Percentiles rank a stretch among this genome's conserved stretches.
Conservation (phyloP, 352 stramenopile genomes). For the Blastocystis sp. region DNA sequence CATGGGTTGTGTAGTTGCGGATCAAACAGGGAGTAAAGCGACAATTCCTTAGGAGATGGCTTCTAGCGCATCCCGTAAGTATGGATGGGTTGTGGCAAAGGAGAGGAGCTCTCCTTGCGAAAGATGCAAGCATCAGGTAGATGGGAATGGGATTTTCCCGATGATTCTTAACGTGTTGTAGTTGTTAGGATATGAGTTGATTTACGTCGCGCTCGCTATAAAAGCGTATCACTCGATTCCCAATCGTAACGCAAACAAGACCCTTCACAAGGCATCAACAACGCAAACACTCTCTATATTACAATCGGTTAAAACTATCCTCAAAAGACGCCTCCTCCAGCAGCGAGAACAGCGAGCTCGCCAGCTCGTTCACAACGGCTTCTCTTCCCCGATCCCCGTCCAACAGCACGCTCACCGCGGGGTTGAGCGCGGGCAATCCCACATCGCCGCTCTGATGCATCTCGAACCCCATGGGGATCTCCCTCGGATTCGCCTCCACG, state of each 20-base stretch:
- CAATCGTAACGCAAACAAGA: constrained; percentile 21
- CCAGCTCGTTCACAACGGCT: neutral
- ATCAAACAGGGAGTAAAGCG: neutral
- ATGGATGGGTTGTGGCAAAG: neutral
- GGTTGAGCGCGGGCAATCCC: constrained; percentile 43
- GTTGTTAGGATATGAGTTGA: too few relatives aligned
- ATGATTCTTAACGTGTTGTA: too few relatives aligned
- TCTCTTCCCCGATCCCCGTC: neutral
- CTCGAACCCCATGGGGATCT: neutral
- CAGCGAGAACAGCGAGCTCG: neutral
- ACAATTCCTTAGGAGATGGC: neutral
- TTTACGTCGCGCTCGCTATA: too few relatives aligned
- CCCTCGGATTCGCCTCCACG: neutral
- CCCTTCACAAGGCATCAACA: neutral
- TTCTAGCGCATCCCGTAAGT: neutral
- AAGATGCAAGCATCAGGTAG: neutral
- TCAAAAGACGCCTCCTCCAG: constrained; percentile 42
- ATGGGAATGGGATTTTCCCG: neutral
- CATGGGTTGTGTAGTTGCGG: neutral
- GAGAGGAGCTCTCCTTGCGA: neutral
- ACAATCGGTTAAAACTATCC: constrained; percentile 28
- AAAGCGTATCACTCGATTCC: too few relatives aligned
- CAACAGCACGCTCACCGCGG: neutral
- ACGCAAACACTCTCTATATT: neutral
- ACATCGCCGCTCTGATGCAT: neutral